Percentiles rank a stretch among this genome's conserved stretches.
Conservation (phyloP, 1,284 basidiomycete species). For the Farysia itapuensis region DNA sequence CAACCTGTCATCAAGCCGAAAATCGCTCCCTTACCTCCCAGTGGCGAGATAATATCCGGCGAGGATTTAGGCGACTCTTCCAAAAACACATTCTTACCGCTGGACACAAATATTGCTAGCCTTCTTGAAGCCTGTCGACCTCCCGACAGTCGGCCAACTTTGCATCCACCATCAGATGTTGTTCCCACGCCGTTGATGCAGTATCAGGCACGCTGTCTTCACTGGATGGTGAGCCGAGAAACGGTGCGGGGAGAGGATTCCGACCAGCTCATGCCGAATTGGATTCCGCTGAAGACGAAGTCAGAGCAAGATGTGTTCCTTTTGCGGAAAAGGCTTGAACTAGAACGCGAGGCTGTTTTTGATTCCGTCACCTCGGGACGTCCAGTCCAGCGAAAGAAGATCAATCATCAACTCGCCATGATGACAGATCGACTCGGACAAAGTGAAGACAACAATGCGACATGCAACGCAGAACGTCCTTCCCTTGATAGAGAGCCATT, state of each 20-base stretch:
- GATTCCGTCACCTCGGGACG: slow-evolving; percentile 14
- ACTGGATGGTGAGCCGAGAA: slow-evolving; percentile 36
- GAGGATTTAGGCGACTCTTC: slow-evolving; percentile 18
- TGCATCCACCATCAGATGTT: slow-evolving; percentile 18
- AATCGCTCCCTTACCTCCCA: slow-evolving; percentile 3
- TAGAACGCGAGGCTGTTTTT: slow-evolving; percentile 11
- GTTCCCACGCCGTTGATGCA: slow-evolving; percentile 24
- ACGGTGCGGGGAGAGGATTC: slow-evolving; percentile 22
- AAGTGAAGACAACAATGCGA: neutral
- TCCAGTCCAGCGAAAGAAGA: slow-evolving; percentile 1
- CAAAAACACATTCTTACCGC: slow-evolving; percentile 13
- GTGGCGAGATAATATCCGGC: slow-evolving; percentile 4
- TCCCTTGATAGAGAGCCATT: slow-evolving; percentile 17
- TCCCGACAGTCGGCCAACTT: slow-evolving; percentile 9
- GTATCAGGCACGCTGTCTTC: slow-evolving; percentile 35
- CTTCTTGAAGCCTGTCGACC: slow-evolving; percentile 36
- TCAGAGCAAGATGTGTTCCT: slow-evolving; percentile 2
- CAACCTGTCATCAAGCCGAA: slow-evolving; percentile 1
- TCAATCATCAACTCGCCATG: neutral
- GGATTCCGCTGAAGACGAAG: slow-evolving; percentile 29
- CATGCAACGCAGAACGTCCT: neutral
- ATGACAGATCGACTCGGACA: neutral
- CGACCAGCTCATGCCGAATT: slow-evolving; percentile 20
- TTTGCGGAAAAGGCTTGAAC: slow-evolving; percentile 17
- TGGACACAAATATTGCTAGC: slow-evolving; percentile 30